phyloP scores from a whole-genome alignment of 2,329 filamentous ascomycete genomes.

The Stagonosporopsis vannaccii region DNA sequence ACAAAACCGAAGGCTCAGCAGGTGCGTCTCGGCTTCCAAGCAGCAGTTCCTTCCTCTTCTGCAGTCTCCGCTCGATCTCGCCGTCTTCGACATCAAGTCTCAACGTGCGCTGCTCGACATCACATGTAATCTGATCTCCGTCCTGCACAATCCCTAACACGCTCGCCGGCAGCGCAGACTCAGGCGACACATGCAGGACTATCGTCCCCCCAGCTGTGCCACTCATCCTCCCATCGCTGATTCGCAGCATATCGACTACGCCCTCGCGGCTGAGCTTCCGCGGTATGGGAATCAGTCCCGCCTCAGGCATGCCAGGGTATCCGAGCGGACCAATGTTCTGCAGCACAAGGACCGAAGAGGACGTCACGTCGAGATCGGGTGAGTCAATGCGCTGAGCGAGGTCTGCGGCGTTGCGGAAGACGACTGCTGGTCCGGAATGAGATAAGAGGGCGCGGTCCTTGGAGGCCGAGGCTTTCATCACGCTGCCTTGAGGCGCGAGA shows the following conservation, averaged over 20 bases:
- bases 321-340: conserved; percentile 90
- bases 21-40: conserved; percentile 19
- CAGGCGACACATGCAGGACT: conserved; percentile 61
- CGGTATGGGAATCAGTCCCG: conserved; percentile 81
- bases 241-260: conserved; percentile 61
- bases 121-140: conserved; percentile 58
- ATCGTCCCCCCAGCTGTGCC: conserved; percentile 65
- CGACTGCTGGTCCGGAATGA: conserved; percentile 80
- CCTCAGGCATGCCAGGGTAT: conserved; percentile 93
- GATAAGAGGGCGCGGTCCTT: conserved; percentile 70
- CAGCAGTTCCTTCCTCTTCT: conserved; percentile 37
- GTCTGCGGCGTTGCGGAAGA: conserved; percentile 82
- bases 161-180: conserved; percentile 58
- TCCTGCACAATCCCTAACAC: conserved; percentile 58
- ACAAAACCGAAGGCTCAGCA: conserved; percentile 10
- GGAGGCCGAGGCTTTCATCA: conserved; percentile 94
- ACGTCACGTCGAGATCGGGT: conserved; percentile 71
- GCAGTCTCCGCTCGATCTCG: conserved; percentile 52
- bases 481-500: conserved; percentile 82
- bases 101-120: conserved; percentile 54
- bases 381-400: conserved; percentile 75
- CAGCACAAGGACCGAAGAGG: conserved; percentile 85
- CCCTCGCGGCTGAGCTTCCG: conserved; percentile 62
- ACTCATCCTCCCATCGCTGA: conserved; percentile 63
- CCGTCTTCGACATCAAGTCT: conserved; percentile 53